Percentiles rank a stretch among this genome's conserved stretches.
These are phyloP conservation scores for Cunninghamia lanceolata DNA, from an alignment of 75 land plant genomes.

Conservation along the genomic window DNA sequence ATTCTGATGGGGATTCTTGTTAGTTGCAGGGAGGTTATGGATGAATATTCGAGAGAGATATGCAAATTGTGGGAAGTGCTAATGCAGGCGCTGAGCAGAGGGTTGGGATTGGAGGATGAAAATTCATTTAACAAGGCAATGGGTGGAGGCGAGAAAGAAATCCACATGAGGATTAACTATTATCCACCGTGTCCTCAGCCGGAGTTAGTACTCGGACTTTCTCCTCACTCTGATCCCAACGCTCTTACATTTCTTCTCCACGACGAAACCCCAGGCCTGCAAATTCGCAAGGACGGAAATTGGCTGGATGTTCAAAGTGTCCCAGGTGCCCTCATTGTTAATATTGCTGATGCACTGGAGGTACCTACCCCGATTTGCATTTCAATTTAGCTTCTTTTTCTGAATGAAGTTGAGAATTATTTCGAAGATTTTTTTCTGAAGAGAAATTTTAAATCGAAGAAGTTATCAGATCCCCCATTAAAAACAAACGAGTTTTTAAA, in stretches of 20 bases:
- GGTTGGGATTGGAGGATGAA: slow-evolving; percentile 22
- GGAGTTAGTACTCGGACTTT: slow-evolving; percentile 15
- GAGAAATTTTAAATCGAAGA: background rate
- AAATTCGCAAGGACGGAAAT: slow-evolving; percentile 8
- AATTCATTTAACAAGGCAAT: slow-evolving; percentile 16
- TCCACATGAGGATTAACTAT: background rate
- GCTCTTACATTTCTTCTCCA: slow-evolving; percentile 20
- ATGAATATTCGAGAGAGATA: no score
- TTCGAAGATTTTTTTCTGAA: background rate
- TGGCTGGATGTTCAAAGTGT: slow-evolving; percentile 20
- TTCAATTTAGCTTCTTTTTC: background rate
- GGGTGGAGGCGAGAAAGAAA: slow-evolving; percentile 11
- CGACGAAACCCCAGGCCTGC: slow-evolving; percentile 16
- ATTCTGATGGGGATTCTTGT: no score
- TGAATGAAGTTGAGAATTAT: background rate
- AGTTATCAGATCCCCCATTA: background rate
- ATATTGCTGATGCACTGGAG: slow-evolving; percentile 22
- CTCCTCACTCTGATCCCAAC: slow-evolving; percentile 14
- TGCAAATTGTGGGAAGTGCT: background rate
- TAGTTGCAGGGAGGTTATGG: no score
- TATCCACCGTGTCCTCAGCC: slow-evolving; percentile 27
- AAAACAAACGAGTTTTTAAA: background rate
- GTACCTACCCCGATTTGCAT: background rate
- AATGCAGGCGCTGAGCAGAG: slow-evolving; percentile 16
- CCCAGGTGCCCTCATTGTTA: slow-evolving; percentile 22